Conservation (phyloP, 2,329 filamentous ascomycete species). For the Verticillium nonalfalfae region DNA sequence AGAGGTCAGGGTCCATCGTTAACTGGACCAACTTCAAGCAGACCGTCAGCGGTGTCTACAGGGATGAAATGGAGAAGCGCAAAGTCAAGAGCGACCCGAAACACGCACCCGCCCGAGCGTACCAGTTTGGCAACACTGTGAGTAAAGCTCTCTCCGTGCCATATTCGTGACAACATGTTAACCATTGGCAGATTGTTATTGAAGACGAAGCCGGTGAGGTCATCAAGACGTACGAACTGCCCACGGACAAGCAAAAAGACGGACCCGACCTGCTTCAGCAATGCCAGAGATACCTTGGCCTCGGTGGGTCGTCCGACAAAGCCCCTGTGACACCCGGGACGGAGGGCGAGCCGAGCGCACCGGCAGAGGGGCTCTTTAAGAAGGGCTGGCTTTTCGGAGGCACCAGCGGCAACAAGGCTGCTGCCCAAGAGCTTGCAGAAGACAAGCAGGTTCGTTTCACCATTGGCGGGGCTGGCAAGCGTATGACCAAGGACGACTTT, state of each 20-base stretch:
- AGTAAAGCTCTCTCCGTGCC: conserved; percentile 16
- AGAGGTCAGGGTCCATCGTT: not conserved
- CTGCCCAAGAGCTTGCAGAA: conserved; percentile 49
- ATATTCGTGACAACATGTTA: conserved; percentile 11
- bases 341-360: conserved; percentile 4
- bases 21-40: conserved; percentile 33
- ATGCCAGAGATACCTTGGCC: conserved; percentile 48
- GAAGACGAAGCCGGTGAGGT: conserved; percentile 85
- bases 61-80: conserved; percentile 55
- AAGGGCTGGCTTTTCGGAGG: conserved; percentile 46
- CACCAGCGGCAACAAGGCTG: conserved; percentile 29
- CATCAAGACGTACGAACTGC: conserved; percentile 73
- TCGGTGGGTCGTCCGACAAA: conserved; percentile 35
- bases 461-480: conserved; percentile 62
- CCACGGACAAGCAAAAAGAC: conserved; percentile 34
- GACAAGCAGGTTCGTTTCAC: conserved; percentile 71
- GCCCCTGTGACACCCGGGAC: conserved; percentile 8
- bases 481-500: conserved; percentile 78
- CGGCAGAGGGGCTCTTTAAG: conserved; percentile 25
- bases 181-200: conserved; percentile 62
- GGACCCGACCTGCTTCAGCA: conserved; percentile 29
- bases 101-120: conserved; percentile 71
- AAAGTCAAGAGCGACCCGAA: conserved; percentile 51
- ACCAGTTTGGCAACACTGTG: conserved; percentile 77
- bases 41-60: conserved; percentile 44